These are phyloP conservation scores for Oryza punctata DNA, from an alignment of 176 grass and related monocot genomes.

Conservation along the genomic window DNA sequence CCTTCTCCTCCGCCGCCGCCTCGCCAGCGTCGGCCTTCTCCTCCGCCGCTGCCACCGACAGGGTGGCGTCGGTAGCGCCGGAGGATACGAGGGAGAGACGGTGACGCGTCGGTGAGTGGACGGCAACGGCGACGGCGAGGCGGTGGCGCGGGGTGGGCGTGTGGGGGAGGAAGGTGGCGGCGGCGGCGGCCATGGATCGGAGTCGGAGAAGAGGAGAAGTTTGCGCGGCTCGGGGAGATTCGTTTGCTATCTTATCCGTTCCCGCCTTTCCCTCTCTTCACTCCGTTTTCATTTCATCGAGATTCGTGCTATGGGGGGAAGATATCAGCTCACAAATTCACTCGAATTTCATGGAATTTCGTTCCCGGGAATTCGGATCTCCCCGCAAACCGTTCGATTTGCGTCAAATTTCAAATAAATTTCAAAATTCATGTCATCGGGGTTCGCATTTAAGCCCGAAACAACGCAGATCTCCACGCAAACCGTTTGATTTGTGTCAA, in stretches of 20 bases:
- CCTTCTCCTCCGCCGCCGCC: background rate
- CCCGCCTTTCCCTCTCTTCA: background rate
- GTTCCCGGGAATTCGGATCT: background rate
- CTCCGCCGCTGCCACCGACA: background rate
- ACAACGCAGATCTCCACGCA: too few relatives aligned
- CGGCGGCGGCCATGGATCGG: conserved; percentile 41
- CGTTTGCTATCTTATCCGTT: conserved; percentile 55
- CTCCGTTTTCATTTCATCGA: background rate
- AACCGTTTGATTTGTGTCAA: too few relatives aligned
- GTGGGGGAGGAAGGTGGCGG: conserved; percentile 31
- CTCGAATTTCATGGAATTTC: background rate
- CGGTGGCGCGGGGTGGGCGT: conserved; percentile 33
- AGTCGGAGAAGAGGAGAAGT: background rate
- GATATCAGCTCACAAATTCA: background rate
- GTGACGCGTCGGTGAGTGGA: background rate
- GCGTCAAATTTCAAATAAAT: background rate
- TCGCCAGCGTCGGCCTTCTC: conserved; percentile 5
- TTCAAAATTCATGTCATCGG: background rate
- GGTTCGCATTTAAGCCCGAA: background rate
- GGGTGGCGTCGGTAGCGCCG: background rate
- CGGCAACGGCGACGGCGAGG: background rate
- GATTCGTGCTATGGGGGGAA: background rate
- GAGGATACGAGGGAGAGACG: background rate
- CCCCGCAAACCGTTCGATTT: background rate
- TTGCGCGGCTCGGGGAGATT: background rate